Evolutionary conservation across 768 basidiomycete genomes (phyloP).

Genomic region (Kockovaella imperatae): DNA sequence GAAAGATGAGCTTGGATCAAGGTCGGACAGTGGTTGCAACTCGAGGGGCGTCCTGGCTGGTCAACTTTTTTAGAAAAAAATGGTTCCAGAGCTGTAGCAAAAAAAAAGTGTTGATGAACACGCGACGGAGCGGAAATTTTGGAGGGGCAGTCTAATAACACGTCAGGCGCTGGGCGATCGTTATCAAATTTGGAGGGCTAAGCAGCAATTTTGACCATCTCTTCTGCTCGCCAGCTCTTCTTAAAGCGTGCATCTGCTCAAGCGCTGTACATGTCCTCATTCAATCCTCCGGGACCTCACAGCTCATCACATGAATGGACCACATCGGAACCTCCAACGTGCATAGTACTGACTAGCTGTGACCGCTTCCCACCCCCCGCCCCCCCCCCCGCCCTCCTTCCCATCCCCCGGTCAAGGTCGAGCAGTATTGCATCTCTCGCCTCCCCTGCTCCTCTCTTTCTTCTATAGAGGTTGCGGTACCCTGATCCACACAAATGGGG

Average conservation of each 20-base stretch:
- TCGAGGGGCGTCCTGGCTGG: not conserved
- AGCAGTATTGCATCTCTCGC: not conserved
- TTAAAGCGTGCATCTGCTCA: not conserved
- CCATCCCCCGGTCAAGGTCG: too few relatives aligned
- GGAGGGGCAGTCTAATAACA: too few relatives aligned
- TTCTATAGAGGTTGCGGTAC: not conserved
- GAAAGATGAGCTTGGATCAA: not conserved
- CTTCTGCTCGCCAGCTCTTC: not conserved
- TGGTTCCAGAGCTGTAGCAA: not conserved
- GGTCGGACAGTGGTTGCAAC: not conserved
- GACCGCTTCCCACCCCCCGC: not conserved
- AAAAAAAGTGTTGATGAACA: not conserved
- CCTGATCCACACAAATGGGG: not conserved
- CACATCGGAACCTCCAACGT: not conserved
- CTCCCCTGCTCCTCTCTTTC: not conserved
- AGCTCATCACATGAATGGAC: not conserved
- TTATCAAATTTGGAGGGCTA: not conserved
- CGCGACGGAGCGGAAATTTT: too few relatives aligned
- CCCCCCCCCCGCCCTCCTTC: slow-evolving; percentile 1
- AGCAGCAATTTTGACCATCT: not conserved
- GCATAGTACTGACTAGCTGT: not conserved
- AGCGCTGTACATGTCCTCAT: not conserved
- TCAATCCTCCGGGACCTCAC: not conserved
- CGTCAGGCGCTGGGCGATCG: too few relatives aligned
- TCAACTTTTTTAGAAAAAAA: not conserved